A percentile compares a stretch with the other conserved stretches of the same genome.
Evolutionary conservation across 2,329 filamentous ascomycete genomes (phyloP).

Genomic region (Aspergillus sp.): DNA sequence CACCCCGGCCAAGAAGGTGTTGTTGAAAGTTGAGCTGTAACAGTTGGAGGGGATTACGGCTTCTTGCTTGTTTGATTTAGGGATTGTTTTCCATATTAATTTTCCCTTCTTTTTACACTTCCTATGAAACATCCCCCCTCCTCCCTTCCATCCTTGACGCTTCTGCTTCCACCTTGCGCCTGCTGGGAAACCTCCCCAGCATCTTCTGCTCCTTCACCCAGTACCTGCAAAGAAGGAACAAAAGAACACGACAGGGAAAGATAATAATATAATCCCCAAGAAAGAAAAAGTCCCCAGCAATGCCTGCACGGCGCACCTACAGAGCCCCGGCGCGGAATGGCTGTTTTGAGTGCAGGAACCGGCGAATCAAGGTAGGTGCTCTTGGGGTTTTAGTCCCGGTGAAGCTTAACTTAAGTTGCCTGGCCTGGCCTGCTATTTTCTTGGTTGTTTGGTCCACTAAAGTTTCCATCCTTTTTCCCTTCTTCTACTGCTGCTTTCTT

Average conservation of each 20-base stretch:
- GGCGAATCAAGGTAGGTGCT: conserved; percentile 26
- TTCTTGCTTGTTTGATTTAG: not conserved
- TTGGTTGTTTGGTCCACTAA: not conserved
- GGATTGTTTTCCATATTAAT: not conserved
- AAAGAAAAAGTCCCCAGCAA: conserved; percentile 9
- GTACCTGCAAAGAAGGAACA: too few relatives aligned
- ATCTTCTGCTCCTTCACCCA: not conserved
- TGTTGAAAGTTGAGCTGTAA: not conserved
- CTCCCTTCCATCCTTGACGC: not conserved
- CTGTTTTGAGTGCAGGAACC: conserved; percentile 22
- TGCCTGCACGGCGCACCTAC: conserved; percentile 21
- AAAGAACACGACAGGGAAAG: too few relatives aligned
- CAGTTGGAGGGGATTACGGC: not conserved
- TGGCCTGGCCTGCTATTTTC: conserved; percentile 2
- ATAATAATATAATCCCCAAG: not conserved
- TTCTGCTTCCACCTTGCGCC: not conserved
- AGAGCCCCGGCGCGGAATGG: conserved; percentile 20
- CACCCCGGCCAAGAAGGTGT: too few relatives aligned
- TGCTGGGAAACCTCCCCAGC: not conserved
- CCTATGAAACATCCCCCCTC: not conserved
- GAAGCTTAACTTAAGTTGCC: conserved; percentile 3
- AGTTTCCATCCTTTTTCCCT: not conserved
- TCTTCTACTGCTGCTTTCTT: too few relatives aligned
- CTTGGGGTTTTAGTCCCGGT: not conserved
- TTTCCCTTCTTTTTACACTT: too few relatives aligned